Base-by-base conservation (phyloP, 345 rosid species). In the Sisymbrium altissimum region DNA sequence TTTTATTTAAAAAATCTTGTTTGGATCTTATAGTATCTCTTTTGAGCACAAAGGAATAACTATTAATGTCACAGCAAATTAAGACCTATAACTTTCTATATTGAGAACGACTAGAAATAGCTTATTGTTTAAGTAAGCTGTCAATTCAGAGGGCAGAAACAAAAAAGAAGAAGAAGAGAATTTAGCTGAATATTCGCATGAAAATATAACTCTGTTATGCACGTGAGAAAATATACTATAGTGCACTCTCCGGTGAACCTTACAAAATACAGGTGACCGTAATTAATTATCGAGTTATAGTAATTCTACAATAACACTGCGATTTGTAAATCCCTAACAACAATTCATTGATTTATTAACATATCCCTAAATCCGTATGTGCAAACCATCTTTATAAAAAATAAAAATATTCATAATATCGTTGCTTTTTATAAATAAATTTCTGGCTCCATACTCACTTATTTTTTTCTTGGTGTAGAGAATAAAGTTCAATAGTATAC, bases 1-100 rank as follows among this genome's bases (percentile, higher is more conserved):
- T 46, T 18, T 4, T 15, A 13, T 19, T 64, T 62, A 8, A 8
- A 14, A 43, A 70, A 44, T 39, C 5, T 17, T 1, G 15, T 6
- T 71, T 52, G 41, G 44, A 63, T 52, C 30, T 70, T 53, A n/a
- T n/a, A 19, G 57, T 55, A 44, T 73, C 9, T 65, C 39, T 66
- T 66, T 27, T 38, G 43, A 21, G 39, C 21, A 21, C 29, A 58
- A 75, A 67, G 21, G 68, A 58, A 49, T 67, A 9, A 43, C 63
- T 39, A 60, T 40, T 30, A 60, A 59, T 46, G 61, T 56, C 40
- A 60, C 8, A 29, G 18, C 33, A 59, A 54, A 40, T 12, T 74
- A 74, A 35, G 18, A 29, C 73, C 32, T 30, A 6, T 48, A 68
- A 68, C 79, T 68, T 68, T 74, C 41, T 32, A 75, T 23, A 23